These are phyloP conservation scores for Pichia sp. DNA, from an alignment of 1,139 yeast species.

Conservation along the genomic window DNA sequence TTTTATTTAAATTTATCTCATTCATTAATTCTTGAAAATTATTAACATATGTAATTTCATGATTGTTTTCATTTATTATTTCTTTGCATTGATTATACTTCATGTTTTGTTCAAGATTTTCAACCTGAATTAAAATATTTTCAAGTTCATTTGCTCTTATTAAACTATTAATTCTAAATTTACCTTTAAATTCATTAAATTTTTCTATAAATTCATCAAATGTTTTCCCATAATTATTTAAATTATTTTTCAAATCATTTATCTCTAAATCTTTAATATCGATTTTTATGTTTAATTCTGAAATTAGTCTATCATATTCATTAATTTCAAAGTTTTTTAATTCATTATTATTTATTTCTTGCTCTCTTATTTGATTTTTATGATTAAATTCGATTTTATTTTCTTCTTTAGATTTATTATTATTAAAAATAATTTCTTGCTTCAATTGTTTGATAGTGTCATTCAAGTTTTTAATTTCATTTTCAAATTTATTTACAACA, in stretches of 20 bases:
- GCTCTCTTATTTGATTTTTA: not conserved
- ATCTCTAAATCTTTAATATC: not conserved
- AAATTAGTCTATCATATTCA: not conserved
- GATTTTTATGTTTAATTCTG: not conserved
- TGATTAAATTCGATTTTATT: not conserved
- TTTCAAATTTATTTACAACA: not conserved
- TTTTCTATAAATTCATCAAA: not conserved
- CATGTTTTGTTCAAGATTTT: too few species aligned
- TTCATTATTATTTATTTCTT: not conserved
- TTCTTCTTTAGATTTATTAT: not conserved
- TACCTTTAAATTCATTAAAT: not conserved
- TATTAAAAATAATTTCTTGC: not conserved
- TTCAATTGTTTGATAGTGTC: not conserved
- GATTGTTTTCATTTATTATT: not conserved
- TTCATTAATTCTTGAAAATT: not conserved
- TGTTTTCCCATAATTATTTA: not conserved
- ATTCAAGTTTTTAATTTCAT: slow-evolving; percentile 2
- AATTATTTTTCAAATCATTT: not conserved
- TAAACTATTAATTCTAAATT: not conserved
- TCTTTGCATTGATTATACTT: not conserved
- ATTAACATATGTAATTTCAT: not conserved
- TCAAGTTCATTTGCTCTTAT: not conserved
- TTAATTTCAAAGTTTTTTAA: not conserved
- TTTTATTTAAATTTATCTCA: not conserved
- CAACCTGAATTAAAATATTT: not conserved